Evolutionary conservation across 768 basidiomycete species (phyloP), one percentile per base, ranked within the genome.

Genomic region (Pluteus cervinus): DNA sequence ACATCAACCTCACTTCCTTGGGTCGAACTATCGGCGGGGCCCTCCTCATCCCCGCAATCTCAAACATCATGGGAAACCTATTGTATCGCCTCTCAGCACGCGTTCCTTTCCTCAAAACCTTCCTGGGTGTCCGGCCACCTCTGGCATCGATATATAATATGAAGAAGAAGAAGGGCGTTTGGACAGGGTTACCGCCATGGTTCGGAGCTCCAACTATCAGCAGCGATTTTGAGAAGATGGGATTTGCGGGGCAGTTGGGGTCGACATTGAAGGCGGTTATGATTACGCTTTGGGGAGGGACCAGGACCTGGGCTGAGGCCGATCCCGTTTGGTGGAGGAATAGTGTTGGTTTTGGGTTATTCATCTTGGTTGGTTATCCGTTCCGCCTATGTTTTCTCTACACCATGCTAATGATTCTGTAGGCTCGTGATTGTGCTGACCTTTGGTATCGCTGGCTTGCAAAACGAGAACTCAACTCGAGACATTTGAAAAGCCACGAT

Each of bases 1-100:
- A n/a, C n/a, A 60, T 78, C 46, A 73, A 75, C 14, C 68, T 73
- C 12, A 63, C 73, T 12, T 77, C 80, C 0, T 50, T 86, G 3
- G 85, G 84, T 1, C 73, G 83, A 9, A 61, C 75, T 48, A 56
- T 88, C 32, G 81, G 79, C 15, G 83, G 85, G 3, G 82, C 85
- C 1, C 58, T 88, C 12, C 59, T 81, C 41, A 65, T 83, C 35
- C 86, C 86, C 0, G 69, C 70, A 6, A 75, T 88, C 45, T 71
- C 86, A 15, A 75, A 62, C 32, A 47, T 65, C 31, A 83, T 85
- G 81, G 86, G 86, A 1, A 50, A 60, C 7, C 44, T 83, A 10
- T 65, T 88, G 3, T 58, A 75, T 25, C 65, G 64, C 16, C 50
- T 84, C 4, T 76, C 85, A 16, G 64, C 55, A 37, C 62, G 61